Evolutionary conservation across 768 basidiomycete species (phyloP), one percentile per base, ranked within the genome.

Genomic region (Hirschioporus abietinus): DNA sequence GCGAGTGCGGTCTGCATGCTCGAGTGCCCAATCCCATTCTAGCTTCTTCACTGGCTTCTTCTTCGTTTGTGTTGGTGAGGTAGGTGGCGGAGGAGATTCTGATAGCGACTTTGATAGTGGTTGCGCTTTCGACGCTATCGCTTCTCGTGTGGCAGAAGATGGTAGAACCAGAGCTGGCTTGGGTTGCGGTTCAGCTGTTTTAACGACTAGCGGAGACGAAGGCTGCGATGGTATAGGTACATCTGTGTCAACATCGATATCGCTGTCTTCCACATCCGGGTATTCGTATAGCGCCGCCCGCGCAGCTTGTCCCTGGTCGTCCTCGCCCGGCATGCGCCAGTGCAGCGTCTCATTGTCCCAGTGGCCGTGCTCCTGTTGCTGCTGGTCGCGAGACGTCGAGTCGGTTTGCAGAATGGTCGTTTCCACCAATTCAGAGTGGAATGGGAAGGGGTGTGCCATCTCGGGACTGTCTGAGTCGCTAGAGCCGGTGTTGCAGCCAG

Each of bases 1-100:
- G 36, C 76, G 82, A 71, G 79, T 82, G 60, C 91, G 79, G 74
- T 92, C 90, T n/a, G 79, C 85, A 65, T 88, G 88, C 74, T 92
- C 91, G 35, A 82, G 71, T 23, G 86, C 82, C 89, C 89, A 89
- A 75, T 86, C 83, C 91, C 91, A 93, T 73, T 82, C 77, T 36
- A 90, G 60, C 20, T 61, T 34, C 30, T 61, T 34, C 3, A 17
- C 23, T 15, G 24, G 25, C 18, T 61, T 34, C 23, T 61, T 25
- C 60, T 61, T 52, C 20, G 20, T 20, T 20, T 52, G 15, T 20
- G 12, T 20, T 52, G 42, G 42, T 10, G 42, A 12, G 12, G 12
- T 52, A 52, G 42, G 12, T 52, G 42, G 42, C 42, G 12, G 15
- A 15, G 20, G 3, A 12, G 42, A 10, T 20, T 52, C 42, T 5